Percentiles rank a stretch among this genome's conserved stretches.
Evolutionary conservation across 1,139 yeast species (phyloP).

Genomic region (Suzukiozyma palmioleophila): DNA sequence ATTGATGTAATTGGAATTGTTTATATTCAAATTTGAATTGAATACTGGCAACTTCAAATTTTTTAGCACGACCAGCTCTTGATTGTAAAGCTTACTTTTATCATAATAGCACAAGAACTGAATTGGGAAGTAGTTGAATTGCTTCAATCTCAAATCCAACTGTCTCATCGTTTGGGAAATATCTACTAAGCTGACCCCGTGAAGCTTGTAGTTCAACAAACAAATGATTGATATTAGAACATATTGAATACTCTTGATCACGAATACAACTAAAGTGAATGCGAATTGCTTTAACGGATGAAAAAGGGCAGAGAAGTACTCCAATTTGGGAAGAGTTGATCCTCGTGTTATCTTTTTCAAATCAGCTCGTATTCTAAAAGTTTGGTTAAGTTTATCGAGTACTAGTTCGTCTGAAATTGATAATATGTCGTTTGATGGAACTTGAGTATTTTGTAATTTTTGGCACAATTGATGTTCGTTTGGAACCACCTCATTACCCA

Average conservation of each 20-base stretch:
- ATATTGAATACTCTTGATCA: constrained; percentile 16
- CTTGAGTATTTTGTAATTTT: constrained; percentile 5
- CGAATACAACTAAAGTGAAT: constrained; percentile 8
- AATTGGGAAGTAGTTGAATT: constrained; percentile 73
- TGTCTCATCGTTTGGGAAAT: constrained; percentile 71
- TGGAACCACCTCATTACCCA: constrained; percentile 16
- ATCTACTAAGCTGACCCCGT: constrained; percentile 24
- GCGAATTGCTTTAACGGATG: background rate
- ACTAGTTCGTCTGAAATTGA: constrained; percentile 24
- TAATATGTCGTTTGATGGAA: background rate
- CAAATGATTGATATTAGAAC: constrained; percentile 18
- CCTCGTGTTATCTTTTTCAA: constrained; percentile 6
- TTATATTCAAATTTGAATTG: constrained; percentile 37
- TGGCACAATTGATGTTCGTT: constrained; percentile 5
- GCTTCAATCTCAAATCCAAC: constrained; percentile 72
- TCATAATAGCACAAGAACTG: constrained; percentile 62
- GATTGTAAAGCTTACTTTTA: constrained; percentile 24
- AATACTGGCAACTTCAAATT: constrained; percentile 33
- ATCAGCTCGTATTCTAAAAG: constrained; percentile 19
- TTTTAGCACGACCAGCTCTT: constrained; percentile 18
- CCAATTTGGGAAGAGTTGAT: background rate
- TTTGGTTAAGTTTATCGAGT: constrained; percentile 31
- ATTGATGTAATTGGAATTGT: constrained; percentile 74
- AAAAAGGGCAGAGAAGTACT: background rate
- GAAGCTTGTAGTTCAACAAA: constrained; percentile 21